These are phyloP conservation scores for Colletotrichum sp. DNA, from an alignment of 2,329 filamentous ascomycete species.

Conservation along the genomic window DNA sequence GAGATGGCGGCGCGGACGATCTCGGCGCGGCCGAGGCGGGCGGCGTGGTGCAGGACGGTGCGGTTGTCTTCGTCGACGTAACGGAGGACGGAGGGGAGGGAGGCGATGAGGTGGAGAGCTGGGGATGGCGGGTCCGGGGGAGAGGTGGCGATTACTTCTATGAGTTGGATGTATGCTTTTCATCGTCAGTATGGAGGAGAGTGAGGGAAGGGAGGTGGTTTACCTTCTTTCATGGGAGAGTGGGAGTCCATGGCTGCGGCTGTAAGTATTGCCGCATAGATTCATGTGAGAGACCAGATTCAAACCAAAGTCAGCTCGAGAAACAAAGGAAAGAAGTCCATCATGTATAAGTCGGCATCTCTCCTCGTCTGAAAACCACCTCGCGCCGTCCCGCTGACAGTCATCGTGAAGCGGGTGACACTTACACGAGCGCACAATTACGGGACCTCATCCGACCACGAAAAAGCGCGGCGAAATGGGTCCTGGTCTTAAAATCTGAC, in stretches of 20 bases:
- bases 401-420: conserved; percentile 10
- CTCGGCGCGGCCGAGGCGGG: conserved; percentile 5
- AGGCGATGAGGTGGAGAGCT: conserved; percentile 18
- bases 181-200: neutral
- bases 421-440: conserved; percentile 6
- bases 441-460: neutral
- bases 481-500: neutral
- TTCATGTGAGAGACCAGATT: neutral
- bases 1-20: conserved; percentile 16
- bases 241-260: conserved; percentile 15
- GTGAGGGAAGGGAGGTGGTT: neutral
- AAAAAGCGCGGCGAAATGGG: neutral
- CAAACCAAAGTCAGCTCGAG: accelerated
- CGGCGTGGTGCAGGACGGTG: conserved; percentile 20
- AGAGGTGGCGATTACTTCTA: conserved; percentile 13
- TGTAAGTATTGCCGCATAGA: neutral
- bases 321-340: neutral
- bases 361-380: neutral
- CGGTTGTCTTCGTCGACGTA: conserved; percentile 14
- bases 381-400: neutral
- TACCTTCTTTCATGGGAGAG: conserved; percentile 22
- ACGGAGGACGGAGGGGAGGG: conserved; percentile 20
- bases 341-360: neutral
- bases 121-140: neutral
- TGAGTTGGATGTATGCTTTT: conserved; percentile 17